A percentile compares a stretch with the other conserved stretches of the same genome.
phyloP scores from a whole-genome alignment of 2,329 filamentous ascomycete species.

The Stemphylium lycopersici region DNA sequence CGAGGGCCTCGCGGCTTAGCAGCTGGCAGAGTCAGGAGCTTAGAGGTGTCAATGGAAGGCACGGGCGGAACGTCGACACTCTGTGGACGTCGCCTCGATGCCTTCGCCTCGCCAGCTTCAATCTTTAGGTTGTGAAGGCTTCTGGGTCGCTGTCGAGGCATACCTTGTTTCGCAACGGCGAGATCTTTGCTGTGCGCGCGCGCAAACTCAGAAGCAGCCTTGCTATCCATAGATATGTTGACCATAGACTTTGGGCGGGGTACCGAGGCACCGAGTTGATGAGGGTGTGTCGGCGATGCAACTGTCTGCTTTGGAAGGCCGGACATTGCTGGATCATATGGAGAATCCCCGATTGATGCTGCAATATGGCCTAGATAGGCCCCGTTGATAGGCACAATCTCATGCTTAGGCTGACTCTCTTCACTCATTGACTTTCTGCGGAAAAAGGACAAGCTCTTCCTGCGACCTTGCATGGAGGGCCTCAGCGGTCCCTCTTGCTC shows the following conservation, averaged over 20 bases:
- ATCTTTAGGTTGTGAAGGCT: conserved; percentile 38
- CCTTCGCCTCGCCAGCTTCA: conserved; percentile 32
- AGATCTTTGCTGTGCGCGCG: conserved; percentile 46
- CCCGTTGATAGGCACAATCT: conserved; percentile 29
- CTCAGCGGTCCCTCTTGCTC: conserved; percentile 31
- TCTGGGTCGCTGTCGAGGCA: conserved; percentile 29
- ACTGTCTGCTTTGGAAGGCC: conserved; percentile 21
- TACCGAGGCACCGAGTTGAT: conserved; percentile 41
- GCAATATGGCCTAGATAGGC: conserved; percentile 52
- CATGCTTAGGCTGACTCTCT: conserved; percentile 12
- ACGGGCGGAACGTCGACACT: conserved; percentile 34
- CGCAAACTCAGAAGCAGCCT: conserved; percentile 45
- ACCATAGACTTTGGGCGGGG: conserved; percentile 39
- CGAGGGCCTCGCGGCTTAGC: conserved; percentile 9
- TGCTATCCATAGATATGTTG: conserved; percentile 38
- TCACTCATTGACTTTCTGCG: conserved; percentile 36
- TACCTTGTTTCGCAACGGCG: conserved; percentile 22
- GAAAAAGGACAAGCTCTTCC: conserved; percentile 41
- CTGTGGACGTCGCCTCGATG: conserved; percentile 21
- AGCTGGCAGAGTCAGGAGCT: conserved; percentile 8
- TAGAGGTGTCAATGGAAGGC: conserved; percentile 29
- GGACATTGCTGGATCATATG: conserved; percentile 52
- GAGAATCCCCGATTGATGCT: conserved; percentile 50
- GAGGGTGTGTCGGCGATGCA: conserved; percentile 40
- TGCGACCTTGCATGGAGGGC: conserved; percentile 29